Percentiles rank a stretch among this genome's conserved stretches.
These are phyloP conservation scores for Podospora bellae-mahoneyi DNA, from an alignment of 495 filamentous ascomycete genomes.

Conservation along the genomic window DNA sequence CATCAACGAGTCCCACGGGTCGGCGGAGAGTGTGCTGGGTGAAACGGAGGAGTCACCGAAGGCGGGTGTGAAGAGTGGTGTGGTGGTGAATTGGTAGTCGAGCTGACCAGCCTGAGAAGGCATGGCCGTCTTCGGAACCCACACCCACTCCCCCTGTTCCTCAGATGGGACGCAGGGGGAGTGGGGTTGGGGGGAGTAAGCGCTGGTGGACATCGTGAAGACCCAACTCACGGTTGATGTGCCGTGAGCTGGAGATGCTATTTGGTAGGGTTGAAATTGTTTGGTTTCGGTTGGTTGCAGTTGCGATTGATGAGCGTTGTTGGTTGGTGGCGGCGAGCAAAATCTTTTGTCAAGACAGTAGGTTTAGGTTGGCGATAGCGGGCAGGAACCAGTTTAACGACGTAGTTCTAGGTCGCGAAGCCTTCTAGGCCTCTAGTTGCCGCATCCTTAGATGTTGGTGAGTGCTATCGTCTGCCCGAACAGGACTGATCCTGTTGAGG, in stretches of 20 bases:
- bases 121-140: slow-evolving; percentile 14
- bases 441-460: background rate
- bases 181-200: slow-evolving; percentile 7
- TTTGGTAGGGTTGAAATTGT: slow-evolving; percentile 8
- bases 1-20: background rate
- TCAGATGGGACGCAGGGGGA: slow-evolving; percentile 10
- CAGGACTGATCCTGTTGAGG: background rate
- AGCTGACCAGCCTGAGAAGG: slow-evolving; percentile 2
- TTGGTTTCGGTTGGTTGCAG: slow-evolving; percentile 4
- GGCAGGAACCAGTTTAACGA: slow-evolving; percentile 24
- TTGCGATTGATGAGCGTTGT: slow-evolving; percentile 8
- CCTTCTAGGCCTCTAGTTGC: background rate
- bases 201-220: slow-evolving; percentile 13
- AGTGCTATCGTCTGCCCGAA: background rate
- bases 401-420: slow-evolving; percentile 22
- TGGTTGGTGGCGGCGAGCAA: background rate
- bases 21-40: background rate
- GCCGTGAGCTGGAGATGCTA: slow-evolving; percentile 13
- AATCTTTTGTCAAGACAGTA: slow-evolving; percentile 7
- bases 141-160: slow-evolving; percentile 22
- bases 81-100: background rate
- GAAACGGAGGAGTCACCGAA: background rate
- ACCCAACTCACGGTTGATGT: slow-evolving; percentile 12
- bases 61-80: background rate
- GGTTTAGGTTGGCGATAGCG: background rate